A percentile compares a stretch with the other conserved stretches of the same genome.
These are phyloP conservation scores for Candida jianshihensis DNA, from an alignment of 805 yeast species.

Conservation along the genomic window DNA sequence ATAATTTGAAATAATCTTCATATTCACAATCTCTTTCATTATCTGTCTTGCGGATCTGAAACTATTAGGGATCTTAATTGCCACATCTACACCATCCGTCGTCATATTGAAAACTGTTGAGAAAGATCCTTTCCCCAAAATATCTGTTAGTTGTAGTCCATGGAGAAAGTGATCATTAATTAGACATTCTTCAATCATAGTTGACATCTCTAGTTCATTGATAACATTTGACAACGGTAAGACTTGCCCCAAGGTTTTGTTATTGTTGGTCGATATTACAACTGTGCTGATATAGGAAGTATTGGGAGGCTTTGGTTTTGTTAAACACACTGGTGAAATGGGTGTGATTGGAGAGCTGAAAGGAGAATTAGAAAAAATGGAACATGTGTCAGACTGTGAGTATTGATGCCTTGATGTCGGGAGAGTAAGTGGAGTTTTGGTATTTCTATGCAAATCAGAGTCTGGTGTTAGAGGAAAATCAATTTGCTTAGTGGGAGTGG, in stretches of 20 bases:
- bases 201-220: neutral
- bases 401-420: too few relatives aligned
- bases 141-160: neutral
- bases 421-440: too few relatives aligned
- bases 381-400: neutral
- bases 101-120: conserved; percentile 13
- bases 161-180: conserved; percentile 6
- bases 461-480: neutral
- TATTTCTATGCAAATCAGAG: too few relatives aligned
- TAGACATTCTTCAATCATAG: conserved; percentile 5
- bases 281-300: too few relatives aligned
- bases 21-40: conserved; percentile 16
- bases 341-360: too few relatives aligned
- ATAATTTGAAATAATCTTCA: conserved; percentile 9
- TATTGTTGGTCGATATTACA: neutral
- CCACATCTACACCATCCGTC: conserved; percentile 2
- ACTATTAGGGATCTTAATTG: conserved; percentile 17
- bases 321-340: too few relatives aligned
- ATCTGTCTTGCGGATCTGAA: conserved; percentile 8
- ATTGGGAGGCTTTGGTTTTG: too few relatives aligned
- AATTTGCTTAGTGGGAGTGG: neutral
- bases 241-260: neutral
- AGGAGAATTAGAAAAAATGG: too few relatives aligned
- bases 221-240: neutral
- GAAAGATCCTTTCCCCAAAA: conserved; percentile 16